phyloP scores from a whole-genome alignment of 2,329 filamentous ascomycete genomes.

The Exophiala sideris region DNA sequence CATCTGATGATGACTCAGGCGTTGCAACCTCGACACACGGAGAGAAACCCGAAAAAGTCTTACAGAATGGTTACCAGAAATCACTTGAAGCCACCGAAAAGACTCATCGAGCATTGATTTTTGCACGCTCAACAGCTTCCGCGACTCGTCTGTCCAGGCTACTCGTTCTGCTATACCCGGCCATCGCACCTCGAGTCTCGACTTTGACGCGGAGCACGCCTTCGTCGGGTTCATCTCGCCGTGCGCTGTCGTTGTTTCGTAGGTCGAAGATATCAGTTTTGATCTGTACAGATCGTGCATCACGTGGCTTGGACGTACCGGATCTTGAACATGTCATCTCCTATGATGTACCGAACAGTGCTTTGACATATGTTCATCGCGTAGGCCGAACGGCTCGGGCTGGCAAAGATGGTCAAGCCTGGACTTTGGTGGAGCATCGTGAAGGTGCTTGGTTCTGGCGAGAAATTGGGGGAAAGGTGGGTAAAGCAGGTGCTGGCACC shows the following conservation, averaged over 20 bases:
- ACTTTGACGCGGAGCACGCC: constrained; percentile 64
- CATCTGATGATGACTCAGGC: constrained; percentile 58
- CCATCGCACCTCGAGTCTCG: constrained; percentile 86
- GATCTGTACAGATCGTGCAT: constrained; percentile 92
- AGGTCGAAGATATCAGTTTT: constrained; percentile 85
- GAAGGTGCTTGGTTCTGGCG: constrained; percentile 93
- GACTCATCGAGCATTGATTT: constrained; percentile 90
- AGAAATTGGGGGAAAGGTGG: constrained; percentile 57
- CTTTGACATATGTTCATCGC: constrained; percentile 95
- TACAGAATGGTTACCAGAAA: not conserved
- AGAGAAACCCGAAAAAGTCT: not conserved
- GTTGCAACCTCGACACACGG: constrained; percentile 43
- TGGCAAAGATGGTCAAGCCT: constrained; percentile 72
- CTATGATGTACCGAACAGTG: constrained; percentile 89
- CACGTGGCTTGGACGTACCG: constrained; percentile 91
- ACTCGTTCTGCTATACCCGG: constrained; percentile 77
- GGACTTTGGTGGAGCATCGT: constrained; percentile 77
- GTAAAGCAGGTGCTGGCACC: constrained; percentile 31
- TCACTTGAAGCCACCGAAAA: constrained; percentile 71
- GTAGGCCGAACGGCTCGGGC: constrained; percentile 94
- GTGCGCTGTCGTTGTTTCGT: constrained; percentile 79
- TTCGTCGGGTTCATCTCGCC: constrained; percentile 52
- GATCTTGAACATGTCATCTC: constrained; percentile 88
- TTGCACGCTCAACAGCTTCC: constrained; percentile 87
- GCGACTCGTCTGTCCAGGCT: constrained; percentile 86